Percentiles rank a stretch among this genome's conserved stretches.
phyloP scores from a whole-genome alignment of 345 rosid genomes.

The Lagerstroemia speciosa region DNA sequence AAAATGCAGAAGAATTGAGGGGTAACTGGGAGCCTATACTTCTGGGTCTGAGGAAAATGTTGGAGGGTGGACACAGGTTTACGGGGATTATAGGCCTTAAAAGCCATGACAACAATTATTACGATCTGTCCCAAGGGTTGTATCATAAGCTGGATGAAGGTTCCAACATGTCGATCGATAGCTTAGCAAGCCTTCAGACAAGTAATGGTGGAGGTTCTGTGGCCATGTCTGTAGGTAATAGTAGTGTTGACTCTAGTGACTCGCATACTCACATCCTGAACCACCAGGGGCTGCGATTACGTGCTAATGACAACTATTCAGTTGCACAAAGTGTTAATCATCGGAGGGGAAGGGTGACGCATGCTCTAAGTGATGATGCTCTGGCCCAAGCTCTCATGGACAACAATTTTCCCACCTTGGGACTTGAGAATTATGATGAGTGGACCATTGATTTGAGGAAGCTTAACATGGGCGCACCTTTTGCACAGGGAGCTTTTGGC shows the following conservation, averaged over 20 bases:
- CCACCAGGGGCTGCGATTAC: conserved; percentile 33
- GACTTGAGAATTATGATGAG: conserved; percentile 27
- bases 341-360: conserved; percentile 20
- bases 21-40: not conserved
- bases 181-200: conserved; percentile 35
- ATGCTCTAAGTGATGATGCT: conserved; percentile 32
- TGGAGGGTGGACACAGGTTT: conserved; percentile 31
- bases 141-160: conserved; percentile 36
- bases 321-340: conserved; percentile 25
- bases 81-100: conserved; percentile 28
- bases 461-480: conserved; percentile 34
- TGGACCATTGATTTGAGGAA: conserved; percentile 34
- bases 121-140: conserved; percentile 34
- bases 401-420: conserved; percentile 21
- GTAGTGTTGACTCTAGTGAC: conserved; percentile 37
- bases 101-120: conserved; percentile 20
- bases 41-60: conserved; percentile 12
- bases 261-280: conserved; percentile 36
- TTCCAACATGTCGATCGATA: conserved; percentile 38
- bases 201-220: conserved; percentile 39
- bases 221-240: conserved; percentile 34
- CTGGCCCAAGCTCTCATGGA: conserved; percentile 35
- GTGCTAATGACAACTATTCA: conserved; percentile 24
- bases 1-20: conserved; percentile 8
- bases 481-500: conserved; percentile 43